Evolutionary conservation across 2,329 filamentous ascomycete genomes (phyloP), one percentile per base, ranked within the genome.

Genomic region (Sporothrix brasiliensis): DNA sequence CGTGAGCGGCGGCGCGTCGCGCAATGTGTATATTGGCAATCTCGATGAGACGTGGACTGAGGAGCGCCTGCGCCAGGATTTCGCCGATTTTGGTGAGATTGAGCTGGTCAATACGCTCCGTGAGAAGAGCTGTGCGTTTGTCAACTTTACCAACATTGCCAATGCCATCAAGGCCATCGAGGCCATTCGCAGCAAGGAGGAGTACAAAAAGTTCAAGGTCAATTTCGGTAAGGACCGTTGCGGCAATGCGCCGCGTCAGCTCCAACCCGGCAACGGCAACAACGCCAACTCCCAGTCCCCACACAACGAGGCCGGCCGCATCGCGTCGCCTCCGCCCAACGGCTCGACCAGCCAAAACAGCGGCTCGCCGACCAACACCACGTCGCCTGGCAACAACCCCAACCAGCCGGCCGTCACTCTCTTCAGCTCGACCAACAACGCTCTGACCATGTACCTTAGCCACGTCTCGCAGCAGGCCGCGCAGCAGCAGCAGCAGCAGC

Each of bases 161-260:
- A 99, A 99, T 76, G 95, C 95, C 67, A 99, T 99, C 85, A 99
- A 99, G 84, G 95, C 95, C 0, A 99, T 99, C 74, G 95, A 99
- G 81, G 95, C 94, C 27, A 89, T 99, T 74, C 89, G 95, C 71
- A 92, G 93, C 77, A 93, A 94, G 78, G 95, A 98, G 56, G 95
- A 99, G 78, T 99, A 99, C 86, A 92, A 90, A 81, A 90, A 95
- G 76, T 99, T 99, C 89, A 99, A 99, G 87, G 94, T 99, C 80
- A 99, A 99, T 84, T 99, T 99, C 79, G 95, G 95, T 81, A 99
- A 99, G 84, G 95, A 99, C 79, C 90, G 95, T 70, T 99, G 95
- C 77, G 95, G 95, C 75, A 99, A 99, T 82, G 91, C 95, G 68
- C 95, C 95, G 58, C 90, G 95, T 72, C 95, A 98, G 82, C 87